phyloP scores from a whole-genome alignment of 2,329 filamentous ascomycete genomes.

The Penicillium occitanis region DNA sequence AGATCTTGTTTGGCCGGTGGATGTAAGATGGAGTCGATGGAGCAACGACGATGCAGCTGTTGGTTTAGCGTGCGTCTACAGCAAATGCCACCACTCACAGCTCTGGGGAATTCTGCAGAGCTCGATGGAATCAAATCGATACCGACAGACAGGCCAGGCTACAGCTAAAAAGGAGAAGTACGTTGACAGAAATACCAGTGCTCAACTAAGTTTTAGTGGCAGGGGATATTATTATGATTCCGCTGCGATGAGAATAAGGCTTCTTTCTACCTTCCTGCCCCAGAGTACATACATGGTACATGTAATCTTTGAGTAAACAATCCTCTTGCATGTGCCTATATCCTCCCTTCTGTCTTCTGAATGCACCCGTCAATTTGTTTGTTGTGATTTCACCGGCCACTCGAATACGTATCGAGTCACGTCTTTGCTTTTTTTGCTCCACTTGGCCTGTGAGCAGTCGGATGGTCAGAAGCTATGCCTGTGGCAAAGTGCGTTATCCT shows the following conservation, averaged over 20 bases:
- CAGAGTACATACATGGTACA: neutral
- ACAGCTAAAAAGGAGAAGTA: conserved; percentile 10
- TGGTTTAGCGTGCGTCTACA: neutral
- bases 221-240: conserved; percentile 1
- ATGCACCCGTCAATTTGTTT: neutral
- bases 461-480: neutral
- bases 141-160: conserved; percentile 20
- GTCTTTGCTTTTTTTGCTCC: conserved; percentile 18
- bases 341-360: neutral
- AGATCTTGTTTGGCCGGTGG: conserved; percentile 2
- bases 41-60: neutral
- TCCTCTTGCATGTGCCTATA: neutral
- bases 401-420: neutral
- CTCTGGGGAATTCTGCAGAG: conserved; percentile 22
- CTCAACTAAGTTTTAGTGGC: conserved; percentile 3
- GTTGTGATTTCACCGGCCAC: conserved; percentile 10
- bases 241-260: neutral
- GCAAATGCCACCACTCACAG: conserved; percentile 31
- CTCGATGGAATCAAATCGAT: conserved; percentile 30
- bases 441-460: conserved; percentile 17
- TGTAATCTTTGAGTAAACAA: neutral
- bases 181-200: neutral
- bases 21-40: neutral
- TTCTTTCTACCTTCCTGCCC: neutral
- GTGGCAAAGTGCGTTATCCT: neutral